These are phyloP conservation scores for Cordia subcordata DNA, from an alignment of 257 asterid species.

Conservation along the genomic window DNA sequence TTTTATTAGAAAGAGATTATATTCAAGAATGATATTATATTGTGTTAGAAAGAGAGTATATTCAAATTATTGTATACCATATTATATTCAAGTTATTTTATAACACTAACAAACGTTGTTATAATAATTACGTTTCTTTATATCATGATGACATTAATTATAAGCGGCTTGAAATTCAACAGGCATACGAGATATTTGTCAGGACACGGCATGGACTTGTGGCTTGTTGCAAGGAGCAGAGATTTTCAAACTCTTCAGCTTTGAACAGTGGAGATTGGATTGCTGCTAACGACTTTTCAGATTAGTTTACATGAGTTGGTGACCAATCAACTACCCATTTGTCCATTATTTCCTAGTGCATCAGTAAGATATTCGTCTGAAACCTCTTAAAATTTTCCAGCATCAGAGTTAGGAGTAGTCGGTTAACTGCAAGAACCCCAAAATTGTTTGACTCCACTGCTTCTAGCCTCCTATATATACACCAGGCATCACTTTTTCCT, in stretches of 20 bases:
- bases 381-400: not conserved
- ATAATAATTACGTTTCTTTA: too few species aligned
- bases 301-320: slow-evolving; percentile 14
- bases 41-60: too few species aligned
- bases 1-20: too few species aligned
- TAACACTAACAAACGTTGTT: too few species aligned
- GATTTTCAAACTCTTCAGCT: not conserved
- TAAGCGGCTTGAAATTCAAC: too few species aligned
- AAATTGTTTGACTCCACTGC: not conserved
- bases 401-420: not conserved
- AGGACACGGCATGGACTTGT: too few species aligned
- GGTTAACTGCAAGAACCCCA: not conserved
- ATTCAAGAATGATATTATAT: too few species aligned
- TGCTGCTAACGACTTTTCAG: slow-evolving; percentile 7
- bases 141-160: too few species aligned
- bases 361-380: not conserved
- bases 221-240: not conserved
- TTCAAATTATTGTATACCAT: too few species aligned
- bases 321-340: slow-evolving; percentile 13
- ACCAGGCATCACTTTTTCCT: not conserved
- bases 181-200: too few species aligned
- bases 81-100: too few species aligned
- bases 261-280: not conserved
- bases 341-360: not conserved
- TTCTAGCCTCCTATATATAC: not conserved